phyloP scores from a whole-genome alignment of 495 filamentous ascomycete genomes.

The Barbatosphaeria neglecta region DNA sequence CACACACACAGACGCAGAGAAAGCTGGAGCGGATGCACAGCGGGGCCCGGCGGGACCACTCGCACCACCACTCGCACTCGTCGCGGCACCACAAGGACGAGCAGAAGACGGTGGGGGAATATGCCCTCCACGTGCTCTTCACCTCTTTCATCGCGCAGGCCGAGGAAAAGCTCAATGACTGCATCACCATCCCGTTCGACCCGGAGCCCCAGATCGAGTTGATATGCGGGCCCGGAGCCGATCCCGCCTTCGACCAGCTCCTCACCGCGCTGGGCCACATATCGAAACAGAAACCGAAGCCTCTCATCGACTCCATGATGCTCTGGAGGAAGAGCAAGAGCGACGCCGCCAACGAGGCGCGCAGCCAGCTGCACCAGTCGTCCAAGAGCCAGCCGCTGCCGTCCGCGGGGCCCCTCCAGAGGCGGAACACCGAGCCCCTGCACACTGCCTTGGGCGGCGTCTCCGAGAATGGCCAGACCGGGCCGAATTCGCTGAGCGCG shows the following conservation, averaged over 20 bases:
- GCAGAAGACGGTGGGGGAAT: slow-evolving; percentile 86
- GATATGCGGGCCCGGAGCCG: slow-evolving; percentile 80
- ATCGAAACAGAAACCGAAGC: slow-evolving; percentile 82
- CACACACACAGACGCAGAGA: slow-evolving; percentile 21
- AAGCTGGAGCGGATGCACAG: slow-evolving; percentile 54
- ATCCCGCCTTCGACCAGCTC: slow-evolving; percentile 88
- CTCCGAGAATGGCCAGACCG: slow-evolving; percentile 4
- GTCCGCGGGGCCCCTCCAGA: slow-evolving; percentile 23
- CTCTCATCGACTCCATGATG: slow-evolving; percentile 95
- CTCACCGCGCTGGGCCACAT: slow-evolving; percentile 90
- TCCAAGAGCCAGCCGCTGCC: slow-evolving; percentile 24
- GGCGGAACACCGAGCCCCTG: slow-evolving; percentile 39
- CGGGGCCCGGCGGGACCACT: slow-evolving; percentile 54
- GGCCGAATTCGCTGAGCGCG: slow-evolving; percentile 33
- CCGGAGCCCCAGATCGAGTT: slow-evolving; percentile 71
- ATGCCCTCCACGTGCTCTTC: slow-evolving; percentile 91
- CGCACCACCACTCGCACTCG: slow-evolving; percentile 74
- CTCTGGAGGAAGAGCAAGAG: slow-evolving; percentile 92
- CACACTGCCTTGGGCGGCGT: slow-evolving; percentile 13
- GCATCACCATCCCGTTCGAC: slow-evolving; percentile 60
- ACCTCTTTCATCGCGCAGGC: slow-evolving; percentile 81
- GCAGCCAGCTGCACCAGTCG: slow-evolving; percentile 50
- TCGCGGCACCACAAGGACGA: slow-evolving; percentile 61
- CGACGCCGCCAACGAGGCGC: slow-evolving; percentile 60
- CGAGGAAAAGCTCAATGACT: slow-evolving; percentile 84